Conservation (phyloP, 345 rosid genomes). For the Lumnitzera littorea region DNA sequence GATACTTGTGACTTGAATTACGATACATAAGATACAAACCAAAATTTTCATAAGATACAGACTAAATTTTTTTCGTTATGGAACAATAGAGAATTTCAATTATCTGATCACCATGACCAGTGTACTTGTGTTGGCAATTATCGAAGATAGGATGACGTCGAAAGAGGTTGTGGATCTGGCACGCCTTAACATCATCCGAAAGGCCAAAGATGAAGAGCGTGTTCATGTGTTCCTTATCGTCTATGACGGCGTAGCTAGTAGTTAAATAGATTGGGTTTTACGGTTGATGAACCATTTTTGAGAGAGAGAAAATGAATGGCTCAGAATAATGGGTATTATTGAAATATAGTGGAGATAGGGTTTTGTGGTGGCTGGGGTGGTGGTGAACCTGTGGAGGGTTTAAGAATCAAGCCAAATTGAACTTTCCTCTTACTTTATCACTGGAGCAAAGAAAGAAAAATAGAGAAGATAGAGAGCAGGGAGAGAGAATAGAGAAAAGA, state of each 20-base stretch:
- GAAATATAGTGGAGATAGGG: too few relatives aligned
- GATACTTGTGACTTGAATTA: too few relatives aligned
- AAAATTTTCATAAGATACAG: too few relatives aligned
- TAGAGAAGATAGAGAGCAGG: too few relatives aligned
- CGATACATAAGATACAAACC: too few relatives aligned
- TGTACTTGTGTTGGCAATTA: conserved; percentile 82
- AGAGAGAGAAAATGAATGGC: too few relatives aligned
- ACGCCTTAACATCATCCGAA: conserved; percentile 77
- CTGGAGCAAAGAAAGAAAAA: too few relatives aligned
- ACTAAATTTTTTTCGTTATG: background rate
- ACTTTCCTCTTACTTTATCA: too few relatives aligned
- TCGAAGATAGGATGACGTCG: conserved; percentile 70
- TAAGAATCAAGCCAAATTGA: too few relatives aligned
- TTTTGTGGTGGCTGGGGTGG: background rate
- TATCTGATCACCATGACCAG: conserved; percentile 88
- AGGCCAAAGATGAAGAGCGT: conserved; percentile 80
- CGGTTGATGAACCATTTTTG: conserved; percentile 40
- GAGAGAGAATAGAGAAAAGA: too few relatives aligned
- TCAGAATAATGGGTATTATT: too few relatives aligned
- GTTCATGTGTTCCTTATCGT: conserved; percentile 27
- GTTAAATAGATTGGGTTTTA: conserved; percentile 52
- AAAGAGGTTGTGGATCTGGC: conserved; percentile 88
- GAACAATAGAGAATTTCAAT: background rate
- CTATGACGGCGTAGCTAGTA: conserved; percentile 11
- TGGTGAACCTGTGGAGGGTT: background rate